Evolutionary conservation across 805 yeast species (phyloP).

Genomic region (Kurtzmaniella fragi): DNA sequence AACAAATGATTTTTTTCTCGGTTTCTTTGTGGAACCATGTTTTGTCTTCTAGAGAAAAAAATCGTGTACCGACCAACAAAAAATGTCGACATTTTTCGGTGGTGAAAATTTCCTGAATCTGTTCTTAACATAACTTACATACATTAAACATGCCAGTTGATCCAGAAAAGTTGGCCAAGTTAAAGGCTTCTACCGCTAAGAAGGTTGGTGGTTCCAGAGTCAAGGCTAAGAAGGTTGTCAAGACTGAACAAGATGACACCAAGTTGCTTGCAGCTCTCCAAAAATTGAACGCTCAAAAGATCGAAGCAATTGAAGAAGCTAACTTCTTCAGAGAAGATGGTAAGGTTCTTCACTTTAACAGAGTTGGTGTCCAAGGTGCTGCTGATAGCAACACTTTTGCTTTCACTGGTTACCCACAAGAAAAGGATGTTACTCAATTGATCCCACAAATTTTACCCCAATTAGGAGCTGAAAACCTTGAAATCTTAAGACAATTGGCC

Average conservation of each 20-base stretch:
- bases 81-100: conserved; percentile 1
- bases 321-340: conserved; percentile 97
- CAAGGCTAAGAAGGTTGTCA: conserved; percentile 74
- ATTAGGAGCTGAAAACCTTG: conserved; percentile 93
- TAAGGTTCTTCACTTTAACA: conserved; percentile 90
- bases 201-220: conserved; percentile 86
- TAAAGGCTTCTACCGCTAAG: conserved; percentile 77
- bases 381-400: conserved; percentile 88
- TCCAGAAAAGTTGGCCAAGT: conserved; percentile 90
- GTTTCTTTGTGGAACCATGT: too few relatives aligned
- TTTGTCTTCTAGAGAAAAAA: too few relatives aligned
- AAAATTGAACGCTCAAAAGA: conserved; percentile 83
- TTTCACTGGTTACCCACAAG: conserved; percentile 92
- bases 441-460: conserved; percentile 93
- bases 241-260: conserved; percentile 80
- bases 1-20: too few relatives aligned
- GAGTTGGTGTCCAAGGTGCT: conserved; percentile 94
- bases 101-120: conserved; percentile 1
- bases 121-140: background rate
- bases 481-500: conserved; percentile 83
- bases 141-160: conserved; percentile 69
- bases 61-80: conserved; percentile 1
- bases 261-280: conserved; percentile 85
- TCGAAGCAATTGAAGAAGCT: conserved; percentile 92
- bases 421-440: conserved; percentile 86